Conservation (phyloP, 1,284 basidiomycete species). For the Irpex lacteus region DNA sequence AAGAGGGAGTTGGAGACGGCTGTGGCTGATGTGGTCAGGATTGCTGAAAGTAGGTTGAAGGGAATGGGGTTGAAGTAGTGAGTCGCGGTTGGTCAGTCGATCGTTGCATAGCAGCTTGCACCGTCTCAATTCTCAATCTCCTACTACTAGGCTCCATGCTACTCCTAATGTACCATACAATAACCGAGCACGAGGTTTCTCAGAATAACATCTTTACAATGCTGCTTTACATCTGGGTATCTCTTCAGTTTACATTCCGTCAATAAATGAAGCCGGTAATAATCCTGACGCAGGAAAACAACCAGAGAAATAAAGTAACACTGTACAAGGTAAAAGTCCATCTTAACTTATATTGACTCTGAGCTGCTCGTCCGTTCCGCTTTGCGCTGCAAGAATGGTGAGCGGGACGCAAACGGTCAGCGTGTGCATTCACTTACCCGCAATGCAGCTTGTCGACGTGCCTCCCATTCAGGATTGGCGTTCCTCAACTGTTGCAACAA, state of each 20-base stretch:
- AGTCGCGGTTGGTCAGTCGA: background rate
- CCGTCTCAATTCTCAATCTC: too few relatives aligned
- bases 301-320: background rate
- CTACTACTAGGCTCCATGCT: too few relatives aligned
- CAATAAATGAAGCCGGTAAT: constrained; percentile 13
- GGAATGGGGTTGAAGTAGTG: constrained; percentile 34
- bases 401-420: background rate
- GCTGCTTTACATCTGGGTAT: constrained; percentile 3
- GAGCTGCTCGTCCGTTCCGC: constrained; percentile 19
- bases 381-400: constrained; percentile 17
- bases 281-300: background rate
- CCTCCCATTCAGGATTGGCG: constrained; percentile 62
- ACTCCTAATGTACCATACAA: too few relatives aligned
- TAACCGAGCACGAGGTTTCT: too few relatives aligned
- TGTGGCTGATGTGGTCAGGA: constrained; percentile 69
- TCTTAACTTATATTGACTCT: background rate
- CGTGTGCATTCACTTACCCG: constrained; percentile 26
- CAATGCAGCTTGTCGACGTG: constrained; percentile 43
- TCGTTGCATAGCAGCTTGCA: background rate
- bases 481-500: constrained; percentile 43
- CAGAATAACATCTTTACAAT: background rate
- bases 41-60: constrained; percentile 66
- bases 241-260: background rate
- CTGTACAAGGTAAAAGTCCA: background rate
- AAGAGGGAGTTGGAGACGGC: constrained; percentile 64